Conservation (phyloP, 345 rosid genomes). For the Melastoma malabathricum region DNA sequence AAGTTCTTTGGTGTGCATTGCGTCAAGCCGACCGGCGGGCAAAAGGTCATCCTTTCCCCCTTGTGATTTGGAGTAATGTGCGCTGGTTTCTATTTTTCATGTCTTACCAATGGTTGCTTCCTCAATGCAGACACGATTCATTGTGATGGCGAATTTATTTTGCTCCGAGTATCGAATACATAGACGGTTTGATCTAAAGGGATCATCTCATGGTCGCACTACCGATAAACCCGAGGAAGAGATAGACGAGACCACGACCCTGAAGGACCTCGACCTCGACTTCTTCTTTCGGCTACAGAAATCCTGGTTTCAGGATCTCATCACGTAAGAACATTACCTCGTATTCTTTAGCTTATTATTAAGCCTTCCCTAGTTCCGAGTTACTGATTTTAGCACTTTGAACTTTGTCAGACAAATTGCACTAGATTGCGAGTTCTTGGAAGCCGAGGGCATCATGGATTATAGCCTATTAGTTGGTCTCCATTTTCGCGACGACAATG, state of each 20-base stretch:
- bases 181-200: conserved; percentile 90
- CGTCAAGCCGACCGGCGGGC: conserved; percentile 89
- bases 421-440: conserved; percentile 83
- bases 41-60: conserved; percentile 41
- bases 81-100: neutral
- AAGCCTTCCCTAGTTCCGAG: too few species aligned
- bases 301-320: conserved; percentile 80
- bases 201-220: conserved; percentile 90
- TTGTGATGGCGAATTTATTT: conserved; percentile 96
- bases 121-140: conserved; percentile 62
- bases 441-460: conserved; percentile 89
- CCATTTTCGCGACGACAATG: conserved; percentile 81
- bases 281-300: conserved; percentile 70
- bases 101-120: neutral
- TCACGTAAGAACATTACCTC: conserved; percentile 31
- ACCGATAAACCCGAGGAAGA: conserved; percentile 75
- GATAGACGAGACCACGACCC: conserved; percentile 92
- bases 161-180: conserved; percentile 92
- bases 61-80: neutral
- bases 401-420: conserved; percentile 58
- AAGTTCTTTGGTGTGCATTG: conserved; percentile 94
- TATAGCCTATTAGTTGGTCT: conserved; percentile 87
- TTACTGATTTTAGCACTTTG: neutral
- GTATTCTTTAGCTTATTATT: too few species aligned
- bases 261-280: conserved; percentile 91